Percentiles rank a stretch among this genome's conserved stretches.
phyloP scores from a whole-genome alignment of 441 rosid genomes.

The Biscutella laevigata region DNA sequence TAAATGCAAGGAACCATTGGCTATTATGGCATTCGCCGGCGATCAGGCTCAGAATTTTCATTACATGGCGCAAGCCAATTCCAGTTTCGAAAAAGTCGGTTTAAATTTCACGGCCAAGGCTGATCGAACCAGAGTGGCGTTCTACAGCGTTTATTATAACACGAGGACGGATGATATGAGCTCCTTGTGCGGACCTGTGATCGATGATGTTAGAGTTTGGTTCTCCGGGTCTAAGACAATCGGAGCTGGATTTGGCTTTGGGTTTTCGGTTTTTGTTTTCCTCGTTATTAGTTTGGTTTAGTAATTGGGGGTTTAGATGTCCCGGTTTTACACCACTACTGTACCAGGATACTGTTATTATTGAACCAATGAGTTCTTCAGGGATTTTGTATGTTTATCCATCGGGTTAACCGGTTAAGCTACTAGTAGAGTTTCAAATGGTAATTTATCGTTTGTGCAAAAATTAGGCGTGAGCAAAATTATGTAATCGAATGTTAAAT shows the following conservation, averaged over 20 bases:
- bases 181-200: conserved; percentile 87
- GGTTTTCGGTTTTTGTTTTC: conserved; percentile 26
- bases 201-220: conserved; percentile 79
- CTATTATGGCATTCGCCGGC: conserved; percentile 83
- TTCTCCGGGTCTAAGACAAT: conserved; percentile 33
- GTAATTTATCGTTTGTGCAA: no score
- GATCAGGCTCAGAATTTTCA: conserved; percentile 79
- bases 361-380: no score
- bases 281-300: conserved; percentile 29
- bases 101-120: conserved; percentile 87
- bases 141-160: conserved; percentile 79
- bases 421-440: no score
- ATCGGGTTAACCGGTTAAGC: background rate
- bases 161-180: conserved; percentile 88
- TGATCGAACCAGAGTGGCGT: conserved; percentile 71
- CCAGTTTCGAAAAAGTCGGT: conserved; percentile 43
- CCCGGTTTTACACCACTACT: background rate
- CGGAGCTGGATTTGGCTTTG: conserved; percentile 29
- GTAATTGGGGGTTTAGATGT: background rate
- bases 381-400: background rate
- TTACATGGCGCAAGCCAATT: conserved; percentile 63
- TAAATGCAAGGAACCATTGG: conserved; percentile 81
- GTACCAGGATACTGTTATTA: conserved; percentile 1
- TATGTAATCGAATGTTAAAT: no score
- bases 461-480: no score